phyloP scores from a whole-genome alignment of 768 basidiomycete species.

The Mycena latifolia region DNA sequence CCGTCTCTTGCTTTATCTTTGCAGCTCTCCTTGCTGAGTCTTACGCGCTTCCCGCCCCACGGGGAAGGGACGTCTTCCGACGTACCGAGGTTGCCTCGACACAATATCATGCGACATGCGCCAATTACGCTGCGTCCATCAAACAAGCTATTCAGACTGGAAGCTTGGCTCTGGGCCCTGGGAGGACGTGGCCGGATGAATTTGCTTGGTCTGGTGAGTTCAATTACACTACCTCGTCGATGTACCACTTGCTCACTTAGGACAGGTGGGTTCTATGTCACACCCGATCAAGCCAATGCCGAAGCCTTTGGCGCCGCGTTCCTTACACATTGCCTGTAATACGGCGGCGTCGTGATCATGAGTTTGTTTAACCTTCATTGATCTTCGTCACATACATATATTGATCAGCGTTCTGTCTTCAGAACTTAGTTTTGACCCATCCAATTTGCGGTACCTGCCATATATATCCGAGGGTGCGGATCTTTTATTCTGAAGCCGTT shows the following conservation, averaged over 20 bases:
- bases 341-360: constrained; percentile 3
- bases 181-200: too few species aligned
- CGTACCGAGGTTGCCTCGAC: constrained; percentile 1
- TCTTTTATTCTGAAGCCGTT: neutral
- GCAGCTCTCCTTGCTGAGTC: too few species aligned
- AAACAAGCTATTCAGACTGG: neutral
- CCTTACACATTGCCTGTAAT: neutral
- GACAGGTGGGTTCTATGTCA: constrained; percentile 1
- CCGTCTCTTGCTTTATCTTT: neutral
- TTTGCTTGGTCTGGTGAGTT: constrained; percentile 16
- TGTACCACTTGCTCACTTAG: constrained; percentile 1
- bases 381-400: too few species aligned
- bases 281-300: constrained; percentile 1
- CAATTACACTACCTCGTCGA: neutral
- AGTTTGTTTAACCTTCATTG: neutral
- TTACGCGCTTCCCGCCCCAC: neutral
- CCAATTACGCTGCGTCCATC: neutral
- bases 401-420: neutral
- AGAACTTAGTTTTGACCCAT: neutral
- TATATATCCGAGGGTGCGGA: neutral
- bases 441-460: neutral
- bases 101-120: too few species aligned
- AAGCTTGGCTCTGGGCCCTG: neutral
- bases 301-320: neutral
- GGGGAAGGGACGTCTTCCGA: neutral